These are phyloP conservation scores for Myriangium duriaei DNA, from an alignment of 2,329 filamentous ascomycete species.

Conservation along the genomic window DNA sequence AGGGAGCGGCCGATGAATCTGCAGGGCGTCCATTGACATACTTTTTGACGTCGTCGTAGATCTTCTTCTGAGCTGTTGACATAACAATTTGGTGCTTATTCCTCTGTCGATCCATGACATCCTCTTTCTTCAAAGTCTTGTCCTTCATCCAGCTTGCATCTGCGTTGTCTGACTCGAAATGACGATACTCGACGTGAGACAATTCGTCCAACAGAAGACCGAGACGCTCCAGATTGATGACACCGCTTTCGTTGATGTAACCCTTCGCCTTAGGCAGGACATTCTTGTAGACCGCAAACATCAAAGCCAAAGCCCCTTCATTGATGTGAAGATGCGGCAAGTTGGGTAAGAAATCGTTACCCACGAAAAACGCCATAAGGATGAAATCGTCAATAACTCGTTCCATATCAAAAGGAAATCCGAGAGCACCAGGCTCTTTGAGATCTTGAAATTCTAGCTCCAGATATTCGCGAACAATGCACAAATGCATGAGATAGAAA, in stretches of 20 bases:
- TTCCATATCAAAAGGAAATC: conserved; percentile 83
- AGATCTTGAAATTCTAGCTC: conserved; percentile 95
- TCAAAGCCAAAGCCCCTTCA: conserved; percentile 87
- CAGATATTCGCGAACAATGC: conserved; percentile 92
- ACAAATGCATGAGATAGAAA: conserved; percentile 93
- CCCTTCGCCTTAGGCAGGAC: conserved; percentile 77
- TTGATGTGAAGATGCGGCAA: conserved; percentile 95
- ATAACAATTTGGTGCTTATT: conserved; percentile 55
- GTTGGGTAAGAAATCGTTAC: conserved; percentile 97
- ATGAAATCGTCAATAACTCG: conserved; percentile 98
- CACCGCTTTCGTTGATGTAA: conserved; percentile 91
- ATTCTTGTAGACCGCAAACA: conserved; percentile 94
- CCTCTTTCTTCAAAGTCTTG: conserved; percentile 61
- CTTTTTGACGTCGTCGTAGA: conserved; percentile 71
- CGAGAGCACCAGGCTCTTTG: conserved; percentile 56
- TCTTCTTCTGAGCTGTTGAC: conserved; percentile 64
- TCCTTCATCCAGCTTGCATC: conserved; percentile 87
- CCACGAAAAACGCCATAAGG: conserved; percentile 97
- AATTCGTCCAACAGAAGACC: conserved; percentile 69
- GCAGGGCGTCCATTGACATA: conserved; percentile 61
- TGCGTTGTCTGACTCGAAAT: conserved; percentile 81
- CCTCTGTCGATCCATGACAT: conserved; percentile 50
- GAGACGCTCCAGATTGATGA: conserved; percentile 76
- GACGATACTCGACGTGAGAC: conserved; percentile 76
- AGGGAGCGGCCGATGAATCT: conserved; percentile 37